Conservation (phyloP, 129 eudicot genomes). For the Oenanthe sinensis region DNA sequence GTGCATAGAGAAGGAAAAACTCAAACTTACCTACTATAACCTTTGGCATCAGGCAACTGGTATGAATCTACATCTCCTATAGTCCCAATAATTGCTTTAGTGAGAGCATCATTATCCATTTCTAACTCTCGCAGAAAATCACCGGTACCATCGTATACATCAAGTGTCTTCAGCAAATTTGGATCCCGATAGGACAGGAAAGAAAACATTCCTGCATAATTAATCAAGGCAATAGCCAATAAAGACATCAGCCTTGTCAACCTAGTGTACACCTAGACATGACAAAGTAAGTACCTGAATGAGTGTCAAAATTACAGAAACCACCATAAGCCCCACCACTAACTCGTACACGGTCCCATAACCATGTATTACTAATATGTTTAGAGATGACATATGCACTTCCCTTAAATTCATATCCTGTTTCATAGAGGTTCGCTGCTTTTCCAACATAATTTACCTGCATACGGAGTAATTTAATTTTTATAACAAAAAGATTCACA, state of each 20-base stretch:
- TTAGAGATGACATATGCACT: conserved; percentile 94
- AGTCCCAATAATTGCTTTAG: conserved; percentile 97
- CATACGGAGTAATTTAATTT: conserved; percentile 4
- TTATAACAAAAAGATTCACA: background rate
- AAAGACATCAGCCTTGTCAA: conserved; percentile 6
- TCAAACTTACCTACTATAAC: conserved; percentile 76
- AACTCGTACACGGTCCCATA: conserved; percentile 99
- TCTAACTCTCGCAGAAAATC: conserved; percentile 69
- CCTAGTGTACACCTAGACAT: background rate
- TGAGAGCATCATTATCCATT: conserved; percentile 81
- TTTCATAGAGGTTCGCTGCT: conserved; percentile 84
- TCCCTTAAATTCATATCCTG: conserved; percentile 85
- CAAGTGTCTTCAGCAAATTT: conserved; percentile 87
- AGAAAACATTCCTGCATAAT: conserved; percentile 77
- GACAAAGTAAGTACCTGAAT: conserved; percentile 50
- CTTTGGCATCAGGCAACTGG: conserved; percentile 97
- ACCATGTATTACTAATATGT: conserved; percentile 77
- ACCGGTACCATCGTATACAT: conserved; percentile 82
- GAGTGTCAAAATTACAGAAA: conserved; percentile 89
- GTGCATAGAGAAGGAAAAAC: background rate
- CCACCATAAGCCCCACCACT: conserved; percentile 99
- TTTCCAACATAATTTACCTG: conserved; percentile 99
- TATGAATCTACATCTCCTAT: conserved; percentile 96
- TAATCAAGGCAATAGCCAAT: conserved; percentile 2
- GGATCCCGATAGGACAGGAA: conserved; percentile 95